Percentiles rank a stretch among this genome's conserved stretches.
Conservation (phyloP, 2,329 filamentous ascomycete species). For the Stachybotrys elegans region DNA sequence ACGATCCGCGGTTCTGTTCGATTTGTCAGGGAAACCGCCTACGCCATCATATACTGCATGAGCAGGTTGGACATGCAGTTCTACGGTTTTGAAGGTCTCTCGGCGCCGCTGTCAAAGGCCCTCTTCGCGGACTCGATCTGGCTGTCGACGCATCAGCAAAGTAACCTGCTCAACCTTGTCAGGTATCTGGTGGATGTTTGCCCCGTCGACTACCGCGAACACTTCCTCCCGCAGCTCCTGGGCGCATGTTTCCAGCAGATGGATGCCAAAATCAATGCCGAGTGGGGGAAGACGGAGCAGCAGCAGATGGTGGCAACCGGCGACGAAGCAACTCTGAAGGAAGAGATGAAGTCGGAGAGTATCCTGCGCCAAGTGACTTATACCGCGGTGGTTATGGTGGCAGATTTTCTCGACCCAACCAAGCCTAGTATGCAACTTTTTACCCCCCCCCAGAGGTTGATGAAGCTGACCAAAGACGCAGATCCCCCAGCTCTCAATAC, state of each 20-base stretch:
- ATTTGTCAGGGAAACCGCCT: constrained; percentile 87
- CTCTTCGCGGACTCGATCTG: constrained; percentile 77
- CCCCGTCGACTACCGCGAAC: constrained; percentile 67
- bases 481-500: constrained; percentile 24
- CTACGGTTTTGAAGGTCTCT: constrained; percentile 82
- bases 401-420: constrained; percentile 77
- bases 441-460: background rate
- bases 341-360: constrained; percentile 98
- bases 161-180: constrained; percentile 84
- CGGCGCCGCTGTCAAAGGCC: constrained; percentile 75
- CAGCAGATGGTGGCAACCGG: constrained; percentile 58
- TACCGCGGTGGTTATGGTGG: constrained; percentile 86
- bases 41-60: constrained; percentile 92
- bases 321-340: constrained; percentile 71
- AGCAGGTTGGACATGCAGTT: constrained; percentile 82
- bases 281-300: constrained; percentile 76
- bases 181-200: constrained; percentile 89
- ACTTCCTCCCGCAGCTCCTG: constrained; percentile 82
- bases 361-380: constrained; percentile 90
- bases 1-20: constrained; percentile 85
- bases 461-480: constrained; percentile 13
- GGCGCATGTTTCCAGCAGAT: constrained; percentile 79
- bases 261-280: constrained; percentile 77
- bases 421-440: constrained; percentile 49
- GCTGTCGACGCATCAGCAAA: constrained; percentile 88